Evolutionary conservation across 345 rosid genomes (phyloP).

Genomic region (Abelmoschus esculentus): DNA sequence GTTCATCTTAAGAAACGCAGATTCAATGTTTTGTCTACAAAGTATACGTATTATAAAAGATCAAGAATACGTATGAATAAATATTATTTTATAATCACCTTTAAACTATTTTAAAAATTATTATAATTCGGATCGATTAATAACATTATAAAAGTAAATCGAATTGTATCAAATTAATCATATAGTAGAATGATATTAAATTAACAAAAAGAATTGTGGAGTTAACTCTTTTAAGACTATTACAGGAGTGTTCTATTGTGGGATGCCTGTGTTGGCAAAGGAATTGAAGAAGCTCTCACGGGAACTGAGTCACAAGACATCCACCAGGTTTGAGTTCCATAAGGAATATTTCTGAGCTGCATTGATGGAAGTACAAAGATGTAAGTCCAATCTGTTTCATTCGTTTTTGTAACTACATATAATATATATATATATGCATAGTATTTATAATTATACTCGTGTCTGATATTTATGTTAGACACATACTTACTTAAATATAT

Average conservation of each 20-base stretch:
- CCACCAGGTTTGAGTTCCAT: slow-evolving; percentile 83
- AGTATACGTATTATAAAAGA: no score
- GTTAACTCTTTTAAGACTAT: not conserved
- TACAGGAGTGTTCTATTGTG: slow-evolving; percentile 95
- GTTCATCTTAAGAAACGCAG: no score
- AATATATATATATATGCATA: slow-evolving; percentile 1
- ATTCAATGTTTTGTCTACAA: no score
- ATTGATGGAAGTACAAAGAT: not conserved
- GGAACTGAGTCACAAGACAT: slow-evolving; percentile 64
- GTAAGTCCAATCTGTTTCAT: not conserved
- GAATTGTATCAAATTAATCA: no score
- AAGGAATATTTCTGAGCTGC: slow-evolving; percentile 67
- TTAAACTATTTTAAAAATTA: no score
- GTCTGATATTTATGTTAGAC: not conserved
- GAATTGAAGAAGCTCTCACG: slow-evolving; percentile 67
- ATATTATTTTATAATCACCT: no score
- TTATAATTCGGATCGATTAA: no score
- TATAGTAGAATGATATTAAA: no score
- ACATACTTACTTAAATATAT: not conserved
- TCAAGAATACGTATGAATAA: no score
- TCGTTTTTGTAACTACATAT: slow-evolving; percentile 20
- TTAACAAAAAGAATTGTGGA: not conserved
- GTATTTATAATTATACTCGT: not conserved
- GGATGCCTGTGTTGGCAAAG: slow-evolving; percentile 78
- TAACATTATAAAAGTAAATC: no score